Evolutionary conservation across 352 stramenopile genomes (phyloP), one percentile per base, ranked within the genome.

Genomic region (Phytophthora palmivora): DNA sequence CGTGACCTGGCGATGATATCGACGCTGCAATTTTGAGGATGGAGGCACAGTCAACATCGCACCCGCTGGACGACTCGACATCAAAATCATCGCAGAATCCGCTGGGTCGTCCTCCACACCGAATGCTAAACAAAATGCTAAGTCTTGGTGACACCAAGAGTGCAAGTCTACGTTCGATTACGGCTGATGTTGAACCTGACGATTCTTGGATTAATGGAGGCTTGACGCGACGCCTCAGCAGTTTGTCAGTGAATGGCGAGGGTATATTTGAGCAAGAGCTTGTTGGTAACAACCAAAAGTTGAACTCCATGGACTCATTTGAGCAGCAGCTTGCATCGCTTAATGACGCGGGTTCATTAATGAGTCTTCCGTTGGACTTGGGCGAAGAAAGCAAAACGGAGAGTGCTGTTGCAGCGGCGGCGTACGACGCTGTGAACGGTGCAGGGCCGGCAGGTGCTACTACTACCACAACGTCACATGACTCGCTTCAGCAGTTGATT

Each of bases 81-180:
- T 72, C 39, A 30, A 82, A 72, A 30, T 58, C 32, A 22, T n/a
- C 32, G 5, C 24, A 28, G 24, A 28, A 28, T 28, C 12, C 41
- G 15, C 6, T 50, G 22, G 60, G 50, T 34, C 70, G 61, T 36
- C 48, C 67, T 47, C 48, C 69, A n/a, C 67, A 66, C 21, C 34
- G 52, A 15, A 60, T 63, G 37, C 58, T 87, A 1, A 64, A 67
- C 16, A 72, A 74, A 30, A 84, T 88, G 76, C 57, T 88, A 65
- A 88, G 78, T 67, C 70, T 88, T 11, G 78, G 78, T 10, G 78
- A 79, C 42, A 78, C 76, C 0, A 79, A 74, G 47, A 84, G 74
- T 22, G 72, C 62, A 34, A 88, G 78, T 63, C 53, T 88, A 6
- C 78, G 78, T 12, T 84, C 74, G 22, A 63, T 88, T 24, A 81